These are phyloP conservation scores for Aquilaria sinensis DNA, from an alignment of 345 rosid species.

Conservation along the genomic window DNA sequence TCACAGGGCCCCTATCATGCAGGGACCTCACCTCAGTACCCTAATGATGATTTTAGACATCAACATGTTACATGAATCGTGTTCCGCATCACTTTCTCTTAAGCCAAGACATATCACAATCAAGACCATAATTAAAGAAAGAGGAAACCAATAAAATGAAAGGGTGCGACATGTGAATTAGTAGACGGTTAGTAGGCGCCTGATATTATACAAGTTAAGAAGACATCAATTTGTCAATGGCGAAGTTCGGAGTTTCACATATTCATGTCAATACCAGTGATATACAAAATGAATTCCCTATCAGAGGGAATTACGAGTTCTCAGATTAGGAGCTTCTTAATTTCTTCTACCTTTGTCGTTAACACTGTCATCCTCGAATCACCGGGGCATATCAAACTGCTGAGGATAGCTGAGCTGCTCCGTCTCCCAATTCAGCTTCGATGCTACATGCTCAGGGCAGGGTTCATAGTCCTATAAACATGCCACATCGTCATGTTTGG, in stretches of 20 bases:
- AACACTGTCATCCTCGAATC: slow-evolving; percentile 9
- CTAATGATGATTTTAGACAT: no score
- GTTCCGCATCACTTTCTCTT: background rate
- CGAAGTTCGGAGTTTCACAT: slow-evolving; percentile 22
- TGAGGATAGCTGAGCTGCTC: slow-evolving; percentile 64
- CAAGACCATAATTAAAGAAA: background rate
- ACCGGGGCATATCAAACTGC: slow-evolving; percentile 41
- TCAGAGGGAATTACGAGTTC: slow-evolving; percentile 18
- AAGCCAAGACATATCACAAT: background rate
- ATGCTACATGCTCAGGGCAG: slow-evolving; percentile 70
- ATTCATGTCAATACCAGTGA: slow-evolving; percentile 34
- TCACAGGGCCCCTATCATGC: no score
- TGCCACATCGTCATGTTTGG: background rate
- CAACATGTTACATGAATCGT: no score
- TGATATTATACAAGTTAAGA: slow-evolving; percentile 28
- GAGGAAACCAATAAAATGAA: background rate
- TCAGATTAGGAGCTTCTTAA: slow-evolving; percentile 20
- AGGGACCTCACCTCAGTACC: no score
- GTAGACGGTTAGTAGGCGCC: slow-evolving; percentile 19
- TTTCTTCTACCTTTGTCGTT: slow-evolving; percentile 12
- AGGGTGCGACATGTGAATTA: slow-evolving; percentile 15
- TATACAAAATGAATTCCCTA: slow-evolving; percentile 34
- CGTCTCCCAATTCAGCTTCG: slow-evolving; percentile 88
- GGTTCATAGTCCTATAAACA: slow-evolving; percentile 75
- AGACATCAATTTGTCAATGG: slow-evolving; percentile 16